These are phyloP conservation scores for Naganishia vaughanmartiniae DNA, from an alignment of 768 basidiomycete genomes.

Conservation along the genomic window DNA sequence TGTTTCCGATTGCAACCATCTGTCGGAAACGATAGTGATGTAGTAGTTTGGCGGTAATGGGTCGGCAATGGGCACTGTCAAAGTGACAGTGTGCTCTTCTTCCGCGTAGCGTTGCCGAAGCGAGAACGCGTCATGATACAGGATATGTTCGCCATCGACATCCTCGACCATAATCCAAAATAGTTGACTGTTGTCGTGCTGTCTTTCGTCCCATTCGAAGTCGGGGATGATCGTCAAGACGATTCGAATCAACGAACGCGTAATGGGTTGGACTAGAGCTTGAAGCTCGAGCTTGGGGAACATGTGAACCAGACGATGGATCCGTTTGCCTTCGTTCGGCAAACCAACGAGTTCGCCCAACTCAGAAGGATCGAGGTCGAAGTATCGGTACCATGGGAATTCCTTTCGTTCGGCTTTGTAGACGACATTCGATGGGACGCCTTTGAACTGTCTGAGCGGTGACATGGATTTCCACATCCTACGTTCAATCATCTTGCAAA, in stretches of 20 bases:
- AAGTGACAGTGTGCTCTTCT: conserved; percentile 88
- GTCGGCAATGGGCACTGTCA: conserved; percentile 94
- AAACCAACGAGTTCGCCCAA: conserved; percentile 93
- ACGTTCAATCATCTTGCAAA: conserved; percentile 89
- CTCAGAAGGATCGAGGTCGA: conserved; percentile 78
- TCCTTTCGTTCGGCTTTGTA: conserved; percentile 91
- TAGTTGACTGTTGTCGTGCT: conserved; percentile 80
- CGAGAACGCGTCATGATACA: conserved; percentile 90
- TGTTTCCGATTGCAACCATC: conserved; percentile 94
- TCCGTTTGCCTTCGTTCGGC: conserved; percentile 84
- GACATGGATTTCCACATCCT: conserved; percentile 96
- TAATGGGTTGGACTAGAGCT: conserved; percentile 95
- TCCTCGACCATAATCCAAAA: conserved; percentile 96
- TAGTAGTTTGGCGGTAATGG: conserved; percentile 98
- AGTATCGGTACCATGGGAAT: conserved; percentile 98
- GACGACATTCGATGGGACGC: conserved; percentile 77
- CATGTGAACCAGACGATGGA: conserved; percentile 87
- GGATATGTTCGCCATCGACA: conserved; percentile 91
- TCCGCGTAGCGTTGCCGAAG: conserved; percentile 87
- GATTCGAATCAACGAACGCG: conserved; percentile 83
- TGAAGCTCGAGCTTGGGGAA: conserved; percentile 96
- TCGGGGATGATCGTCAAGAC: conserved; percentile 95
- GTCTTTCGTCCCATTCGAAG: conserved; percentile 95
- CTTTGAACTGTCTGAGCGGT: conserved; percentile 90
- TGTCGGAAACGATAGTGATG: conserved; percentile 88